These are phyloP conservation scores for Candida ascalaphidarum DNA, from an alignment of 805 yeast species.

Conservation along the genomic window DNA sequence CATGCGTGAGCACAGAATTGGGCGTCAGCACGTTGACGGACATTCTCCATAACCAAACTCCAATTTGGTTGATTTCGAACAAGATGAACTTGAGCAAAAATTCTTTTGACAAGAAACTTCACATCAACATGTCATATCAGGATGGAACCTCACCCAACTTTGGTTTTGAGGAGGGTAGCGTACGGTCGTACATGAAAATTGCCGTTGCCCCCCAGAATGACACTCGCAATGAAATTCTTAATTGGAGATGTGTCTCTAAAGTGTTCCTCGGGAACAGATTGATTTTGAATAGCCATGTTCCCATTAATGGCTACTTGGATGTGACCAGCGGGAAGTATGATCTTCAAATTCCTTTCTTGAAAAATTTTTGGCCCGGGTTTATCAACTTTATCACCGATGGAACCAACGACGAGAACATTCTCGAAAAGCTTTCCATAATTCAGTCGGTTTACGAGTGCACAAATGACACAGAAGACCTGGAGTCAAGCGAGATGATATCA, in stretches of 20 bases:
- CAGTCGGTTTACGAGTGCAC: constrained; percentile 25
- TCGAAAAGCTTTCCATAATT: constrained; percentile 14
- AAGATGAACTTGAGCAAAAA: too few species aligned
- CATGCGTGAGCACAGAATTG: too few species aligned
- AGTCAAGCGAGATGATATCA: too few species aligned
- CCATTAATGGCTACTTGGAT: constrained; percentile 22
- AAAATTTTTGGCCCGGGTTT: constrained; percentile 30
- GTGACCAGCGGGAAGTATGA: constrained; percentile 9
- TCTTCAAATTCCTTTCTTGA: constrained; percentile 28
- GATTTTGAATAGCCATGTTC: constrained; percentile 16
- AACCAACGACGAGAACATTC: constrained; percentile 6
- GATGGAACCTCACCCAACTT: constrained; percentile 1
- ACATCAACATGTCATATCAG: too few species aligned
- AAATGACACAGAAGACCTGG: too few species aligned
- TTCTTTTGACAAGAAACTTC: too few species aligned
- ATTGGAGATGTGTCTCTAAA: constrained; percentile 20
- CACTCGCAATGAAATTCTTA: constrained; percentile 7
- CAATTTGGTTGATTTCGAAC: too few species aligned
- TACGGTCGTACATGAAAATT: constrained; percentile 5
- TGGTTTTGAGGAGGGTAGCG: constrained; percentile 6
- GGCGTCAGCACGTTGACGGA: too few species aligned
- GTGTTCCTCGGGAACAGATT: constrained; percentile 14
- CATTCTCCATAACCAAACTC: too few species aligned
- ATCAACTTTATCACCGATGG: constrained; percentile 28
- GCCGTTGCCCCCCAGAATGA: constrained; percentile 1